These are phyloP conservation scores for Trifolium pratense DNA, from an alignment of 306 rosid genomes.

Conservation along the genomic window DNA sequence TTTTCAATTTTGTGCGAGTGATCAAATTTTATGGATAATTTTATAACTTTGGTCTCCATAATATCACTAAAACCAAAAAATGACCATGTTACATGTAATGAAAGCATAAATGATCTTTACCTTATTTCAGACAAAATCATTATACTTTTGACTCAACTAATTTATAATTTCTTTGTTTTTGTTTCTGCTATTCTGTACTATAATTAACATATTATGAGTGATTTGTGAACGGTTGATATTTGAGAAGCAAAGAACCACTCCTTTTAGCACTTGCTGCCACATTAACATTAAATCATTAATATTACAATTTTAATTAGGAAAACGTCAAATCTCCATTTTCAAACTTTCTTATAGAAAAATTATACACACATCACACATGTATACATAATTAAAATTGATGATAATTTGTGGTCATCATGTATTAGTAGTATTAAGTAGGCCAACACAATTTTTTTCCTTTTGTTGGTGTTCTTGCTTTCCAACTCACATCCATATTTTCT, in stretches of 20 bases:
- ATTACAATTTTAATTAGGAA: slow-evolving; percentile 25
- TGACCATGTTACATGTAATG: too few relatives aligned
- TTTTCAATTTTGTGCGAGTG: too few relatives aligned
- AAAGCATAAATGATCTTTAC: neutral
- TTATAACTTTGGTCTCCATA: too few relatives aligned
- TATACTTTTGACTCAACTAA: neutral
- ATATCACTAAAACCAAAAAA: too few relatives aligned
- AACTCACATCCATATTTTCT: slow-evolving; percentile 56
- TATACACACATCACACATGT: neutral
- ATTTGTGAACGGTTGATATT: slow-evolving; percentile 1
- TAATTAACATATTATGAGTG: neutral
- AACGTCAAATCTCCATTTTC: slow-evolving; percentile 34
- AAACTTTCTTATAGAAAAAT: neutral
- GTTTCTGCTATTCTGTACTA: neutral
- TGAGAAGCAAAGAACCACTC: neutral
- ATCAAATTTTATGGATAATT: too few relatives aligned
- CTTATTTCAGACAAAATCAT: neutral
- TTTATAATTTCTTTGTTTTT: neutral
- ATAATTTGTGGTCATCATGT: slow-evolving; percentile 36
- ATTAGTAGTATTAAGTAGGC: neutral
- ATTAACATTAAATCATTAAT: neutral
- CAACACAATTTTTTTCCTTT: neutral
- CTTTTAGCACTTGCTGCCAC: slow-evolving; percentile 22
- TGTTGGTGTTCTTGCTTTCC: slow-evolving; percentile 42
- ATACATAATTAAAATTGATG: neutral